Conservation (phyloP, 495 filamentous ascomycete genomes). For the Platismatia glauca region DNA sequence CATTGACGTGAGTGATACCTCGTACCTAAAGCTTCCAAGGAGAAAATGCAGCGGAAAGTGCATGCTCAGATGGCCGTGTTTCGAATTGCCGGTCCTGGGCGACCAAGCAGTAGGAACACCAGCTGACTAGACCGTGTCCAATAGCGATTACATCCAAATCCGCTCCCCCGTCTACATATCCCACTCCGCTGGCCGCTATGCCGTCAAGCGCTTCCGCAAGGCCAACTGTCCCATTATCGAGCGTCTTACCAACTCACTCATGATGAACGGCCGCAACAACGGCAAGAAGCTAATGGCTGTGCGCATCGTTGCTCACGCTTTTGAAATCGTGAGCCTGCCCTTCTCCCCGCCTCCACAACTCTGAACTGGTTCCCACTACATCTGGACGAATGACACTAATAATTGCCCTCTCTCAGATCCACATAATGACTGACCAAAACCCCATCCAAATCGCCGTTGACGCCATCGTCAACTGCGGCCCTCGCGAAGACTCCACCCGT, state of each 20-base stretch:
- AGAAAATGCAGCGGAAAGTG: neutral
- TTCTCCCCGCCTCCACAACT: neutral
- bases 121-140: conserved; percentile 38
- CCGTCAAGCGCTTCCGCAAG: conserved; percentile 99
- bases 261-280: conserved; percentile 99
- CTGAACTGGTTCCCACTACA: neutral
- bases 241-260: conserved; percentile 99
- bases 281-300: conserved; percentile 99
- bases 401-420: conserved; percentile 52
- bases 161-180: conserved; percentile 95
- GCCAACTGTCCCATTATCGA: conserved; percentile 99
- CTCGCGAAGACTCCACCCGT: conserved; percentile 98
- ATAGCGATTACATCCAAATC: conserved; percentile 99
- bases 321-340: conserved; percentile 84
- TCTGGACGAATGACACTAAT: neutral
- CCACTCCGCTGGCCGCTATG: conserved; percentile 97
- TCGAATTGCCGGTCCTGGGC: neutral
- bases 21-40: neutral
- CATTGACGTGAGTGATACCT: conserved; percentile 76
- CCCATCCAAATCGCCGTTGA: conserved; percentile 99
- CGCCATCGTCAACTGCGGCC: conserved; percentile 99
- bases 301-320: conserved; percentile 96
- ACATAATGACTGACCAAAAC: conserved; percentile 99
- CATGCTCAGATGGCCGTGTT: neutral
- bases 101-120: neutral